Percentiles rank a stretch among this genome's conserved stretches.
Conservation (phyloP, 495 filamentous ascomycete genomes). For the Talaromyces ruber region DNA sequence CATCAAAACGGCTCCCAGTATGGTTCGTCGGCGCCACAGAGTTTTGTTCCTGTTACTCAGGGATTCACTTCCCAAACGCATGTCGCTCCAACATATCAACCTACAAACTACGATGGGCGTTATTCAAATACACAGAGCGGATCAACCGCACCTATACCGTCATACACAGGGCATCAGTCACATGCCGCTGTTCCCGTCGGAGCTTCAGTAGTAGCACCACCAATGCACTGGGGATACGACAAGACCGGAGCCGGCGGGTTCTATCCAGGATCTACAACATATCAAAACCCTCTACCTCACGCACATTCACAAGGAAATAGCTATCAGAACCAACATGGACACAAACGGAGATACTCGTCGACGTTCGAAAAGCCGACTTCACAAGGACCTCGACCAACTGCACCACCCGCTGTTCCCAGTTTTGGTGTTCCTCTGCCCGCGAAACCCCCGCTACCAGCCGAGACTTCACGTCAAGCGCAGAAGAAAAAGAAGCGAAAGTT, state of each 20-base stretch:
- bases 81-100: background rate
- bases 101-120: constrained; percentile 22
- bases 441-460: constrained; percentile 48
- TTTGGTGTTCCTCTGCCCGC: constrained; percentile 51
- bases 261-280: constrained; percentile 7
- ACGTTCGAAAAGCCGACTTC: constrained; percentile 34
- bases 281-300: constrained; percentile 11
- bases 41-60: background rate
- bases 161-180: constrained; percentile 8
- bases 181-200: background rate
- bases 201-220: constrained; percentile 43
- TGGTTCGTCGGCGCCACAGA: background rate
- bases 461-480: constrained; percentile 24
- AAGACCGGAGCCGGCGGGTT: constrained; percentile 16
- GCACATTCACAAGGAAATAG: constrained; percentile 22
- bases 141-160: constrained; percentile 3
- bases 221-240: constrained; percentile 51
- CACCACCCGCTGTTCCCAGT: constrained; percentile 52
- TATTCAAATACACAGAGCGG: constrained; percentile 7
- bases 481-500: constrained; percentile 74
- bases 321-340: constrained; percentile 11
- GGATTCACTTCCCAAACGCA: background rate
- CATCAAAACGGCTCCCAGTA: background rate
- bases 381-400: constrained; percentile 30
- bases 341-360: constrained; percentile 33